Base-by-base conservation (phyloP, 208 protist species). In the Acanthamoeba royreba region DNA sequence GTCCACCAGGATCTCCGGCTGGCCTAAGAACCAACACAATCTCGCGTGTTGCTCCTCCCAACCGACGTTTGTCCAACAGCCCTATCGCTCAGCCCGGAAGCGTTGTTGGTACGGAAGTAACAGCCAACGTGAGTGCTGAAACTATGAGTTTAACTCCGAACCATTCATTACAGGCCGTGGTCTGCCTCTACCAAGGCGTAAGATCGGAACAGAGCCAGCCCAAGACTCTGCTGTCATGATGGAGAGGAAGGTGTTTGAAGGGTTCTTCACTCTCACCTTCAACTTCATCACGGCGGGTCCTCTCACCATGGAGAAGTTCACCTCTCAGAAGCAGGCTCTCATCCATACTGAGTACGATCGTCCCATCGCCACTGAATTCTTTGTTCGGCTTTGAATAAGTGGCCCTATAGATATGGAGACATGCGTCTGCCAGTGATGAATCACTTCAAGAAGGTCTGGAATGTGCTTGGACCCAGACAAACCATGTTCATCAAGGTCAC, bases 401-500 rank as follows among this genome's bases (percentile, higher is more conserved):
- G 55, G 49, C 9, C 49, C 19, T 55, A 9, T 55, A 91, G 85
- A n/a, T 91, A 91, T 38, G 85, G 88, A 8, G 88, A 93, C 35
- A 93, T 93, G 88, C 58, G 88, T 45, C 35, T 93, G 40, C 63
- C 88, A 2, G 88, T 83, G 42, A 93, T 93, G 88, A 40, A 93
- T 28, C 43, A 77, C 31, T 93, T 93, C 69, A 77, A 77, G 52
- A 93, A 93, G 66, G 69, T 93, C n/a, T 93, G 88, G 88, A 83
- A 53, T 22, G 63, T 93, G 63, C 88, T 93, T 22, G 88, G 66
- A 7, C 43, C 43, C 35, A 25, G 46, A 31, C 88, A 93, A 38
- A 83, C 88, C 28, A 55, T 83, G 19, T 93, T 93, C 88, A 83
- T 93, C 58, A 93, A 93, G 42, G 61, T 77, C 0, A 9, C 19